phyloP scores from a whole-genome alignment of 2,329 filamentous ascomycete species.

The Penicillium vulpinum region DNA sequence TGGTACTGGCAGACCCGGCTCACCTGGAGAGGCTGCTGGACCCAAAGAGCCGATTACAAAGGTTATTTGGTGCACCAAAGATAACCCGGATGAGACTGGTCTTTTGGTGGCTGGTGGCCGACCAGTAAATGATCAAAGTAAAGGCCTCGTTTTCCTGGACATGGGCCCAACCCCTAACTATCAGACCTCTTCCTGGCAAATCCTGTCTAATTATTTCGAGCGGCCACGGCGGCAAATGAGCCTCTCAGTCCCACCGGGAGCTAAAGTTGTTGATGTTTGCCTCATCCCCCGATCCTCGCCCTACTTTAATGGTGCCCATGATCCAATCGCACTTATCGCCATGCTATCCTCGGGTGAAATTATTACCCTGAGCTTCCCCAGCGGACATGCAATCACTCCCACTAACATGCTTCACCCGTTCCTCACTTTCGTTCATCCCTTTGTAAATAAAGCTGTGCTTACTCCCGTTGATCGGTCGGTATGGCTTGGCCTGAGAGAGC shows the following conservation, averaged over 20 bases:
- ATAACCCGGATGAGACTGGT: slow-evolving; percentile 89
- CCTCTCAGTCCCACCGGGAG: slow-evolving; percentile 73
- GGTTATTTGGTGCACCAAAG: slow-evolving; percentile 90
- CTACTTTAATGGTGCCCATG: slow-evolving; percentile 82
- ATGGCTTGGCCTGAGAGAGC: slow-evolving; percentile 92
- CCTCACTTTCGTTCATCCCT: slow-evolving; percentile 85
- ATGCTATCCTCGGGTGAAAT: slow-evolving; percentile 84
- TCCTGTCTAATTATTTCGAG: slow-evolving; percentile 74
- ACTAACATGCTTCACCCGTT: slow-evolving; percentile 91
- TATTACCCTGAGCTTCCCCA: slow-evolving; percentile 87
- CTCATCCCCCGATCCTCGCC: slow-evolving; percentile 80
- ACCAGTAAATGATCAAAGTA: slow-evolving; percentile 64
- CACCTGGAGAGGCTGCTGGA: slow-evolving; percentile 53
- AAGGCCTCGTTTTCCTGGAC: slow-evolving; percentile 85
- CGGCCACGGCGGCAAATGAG: slow-evolving; percentile 70
- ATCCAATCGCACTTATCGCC: slow-evolving; percentile 81
- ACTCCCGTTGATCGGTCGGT: slow-evolving; percentile 72
- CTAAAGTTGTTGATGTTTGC: slow-evolving; percentile 76
- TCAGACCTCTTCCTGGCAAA: slow-evolving; percentile 85
- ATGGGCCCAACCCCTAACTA: slow-evolving; percentile 87
- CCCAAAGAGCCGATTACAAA: slow-evolving; percentile 73
- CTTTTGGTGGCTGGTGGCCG: slow-evolving; percentile 83
- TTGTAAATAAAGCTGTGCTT: slow-evolving; percentile 72
- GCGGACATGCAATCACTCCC: slow-evolving; percentile 83
- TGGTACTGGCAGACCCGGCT: slow-evolving; percentile 46